Percentiles rank a stretch among this genome's conserved stretches.
Conservation (phyloP, 2,329 filamentous ascomycete genomes). For the Aspergillus vadensis region DNA sequence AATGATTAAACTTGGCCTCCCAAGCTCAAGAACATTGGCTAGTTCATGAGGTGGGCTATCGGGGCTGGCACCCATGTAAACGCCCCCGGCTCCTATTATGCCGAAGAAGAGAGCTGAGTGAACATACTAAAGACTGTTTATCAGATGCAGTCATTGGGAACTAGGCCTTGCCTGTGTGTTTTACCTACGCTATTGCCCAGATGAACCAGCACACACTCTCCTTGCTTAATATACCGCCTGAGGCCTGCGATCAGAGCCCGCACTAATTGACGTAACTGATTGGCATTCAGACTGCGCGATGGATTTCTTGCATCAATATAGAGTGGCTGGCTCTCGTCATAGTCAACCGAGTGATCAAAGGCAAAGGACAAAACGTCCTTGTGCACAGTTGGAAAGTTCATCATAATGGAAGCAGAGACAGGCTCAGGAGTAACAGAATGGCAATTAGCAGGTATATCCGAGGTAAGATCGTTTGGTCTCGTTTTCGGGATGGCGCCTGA, state of each 20-base stretch:
- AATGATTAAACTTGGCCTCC: constrained; percentile 44
- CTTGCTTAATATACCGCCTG: constrained; percentile 26
- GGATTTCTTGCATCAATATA: constrained; percentile 36
- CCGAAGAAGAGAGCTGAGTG: constrained; percentile 23
- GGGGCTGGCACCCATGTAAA: constrained; percentile 49
- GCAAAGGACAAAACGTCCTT: constrained; percentile 26
- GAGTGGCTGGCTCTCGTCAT: constrained; percentile 29
- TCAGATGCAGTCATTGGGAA: not conserved
- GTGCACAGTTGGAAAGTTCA: not conserved
- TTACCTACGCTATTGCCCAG: constrained; percentile 33
- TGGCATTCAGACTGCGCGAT: constrained; percentile 25
- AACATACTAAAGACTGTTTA: constrained; percentile 16
- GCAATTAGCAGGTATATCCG: not conserved
- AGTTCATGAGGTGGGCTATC: constrained; percentile 45
- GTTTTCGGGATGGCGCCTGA: no score
- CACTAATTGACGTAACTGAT: constrained; percentile 25
- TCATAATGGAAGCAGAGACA: not conserved
- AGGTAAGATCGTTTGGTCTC: no score
- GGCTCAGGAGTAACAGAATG: not conserved
- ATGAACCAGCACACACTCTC: constrained; percentile 38
- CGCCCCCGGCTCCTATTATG: constrained; percentile 41
- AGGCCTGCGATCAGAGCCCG: constrained; percentile 32
- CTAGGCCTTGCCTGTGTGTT: not conserved
- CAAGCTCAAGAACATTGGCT: constrained; percentile 43
- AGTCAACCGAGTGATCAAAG: constrained; percentile 27